Evolutionary conservation across 2,329 filamentous ascomycete genomes (phyloP).

Genomic region (Ilyonectria robusta): DNA sequence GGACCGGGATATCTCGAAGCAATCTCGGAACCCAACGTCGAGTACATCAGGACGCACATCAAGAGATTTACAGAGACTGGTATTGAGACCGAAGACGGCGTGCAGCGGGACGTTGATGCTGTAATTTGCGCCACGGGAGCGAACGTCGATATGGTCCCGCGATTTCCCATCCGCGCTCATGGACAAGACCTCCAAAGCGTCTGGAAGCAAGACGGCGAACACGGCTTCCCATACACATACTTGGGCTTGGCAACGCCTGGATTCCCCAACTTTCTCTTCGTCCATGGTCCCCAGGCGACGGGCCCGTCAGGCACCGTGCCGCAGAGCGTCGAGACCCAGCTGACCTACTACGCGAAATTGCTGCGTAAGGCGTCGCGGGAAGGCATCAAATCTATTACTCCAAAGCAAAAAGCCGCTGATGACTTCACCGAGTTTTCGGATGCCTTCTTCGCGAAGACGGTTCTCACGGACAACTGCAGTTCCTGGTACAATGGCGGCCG

Average conservation of each 20-base stretch:
- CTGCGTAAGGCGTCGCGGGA: conserved; percentile 77
- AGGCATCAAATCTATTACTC: conserved; percentile 74
- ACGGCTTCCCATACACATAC: conserved; percentile 78
- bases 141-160: conserved; percentile 70
- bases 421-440: conserved; percentile 74
- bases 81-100: conserved; percentile 72
- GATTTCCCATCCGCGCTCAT: conserved; percentile 71
- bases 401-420: conserved; percentile 71
- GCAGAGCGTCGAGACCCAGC: conserved; percentile 75
- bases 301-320: conserved; percentile 77
- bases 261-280: conserved; percentile 77
- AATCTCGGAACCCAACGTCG: conserved; percentile 72
- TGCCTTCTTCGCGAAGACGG: conserved; percentile 68
- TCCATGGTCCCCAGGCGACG: conserved; percentile 72
- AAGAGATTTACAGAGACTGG: conserved; percentile 70
- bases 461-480: conserved; percentile 74
- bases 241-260: conserved; percentile 74
- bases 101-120: conserved; percentile 71
- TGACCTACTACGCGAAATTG: conserved; percentile 76
- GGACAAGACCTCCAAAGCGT: conserved; percentile 67
- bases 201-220: conserved; percentile 69
- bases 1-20: conserved; percentile 79
- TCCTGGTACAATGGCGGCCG: conserved; percentile 80
- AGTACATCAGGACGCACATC: conserved; percentile 71
- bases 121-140: conserved; percentile 79